Evolutionary conservation across 768 basidiomycete species (phyloP).

Genomic region (Tephrocybe sp.): DNA sequence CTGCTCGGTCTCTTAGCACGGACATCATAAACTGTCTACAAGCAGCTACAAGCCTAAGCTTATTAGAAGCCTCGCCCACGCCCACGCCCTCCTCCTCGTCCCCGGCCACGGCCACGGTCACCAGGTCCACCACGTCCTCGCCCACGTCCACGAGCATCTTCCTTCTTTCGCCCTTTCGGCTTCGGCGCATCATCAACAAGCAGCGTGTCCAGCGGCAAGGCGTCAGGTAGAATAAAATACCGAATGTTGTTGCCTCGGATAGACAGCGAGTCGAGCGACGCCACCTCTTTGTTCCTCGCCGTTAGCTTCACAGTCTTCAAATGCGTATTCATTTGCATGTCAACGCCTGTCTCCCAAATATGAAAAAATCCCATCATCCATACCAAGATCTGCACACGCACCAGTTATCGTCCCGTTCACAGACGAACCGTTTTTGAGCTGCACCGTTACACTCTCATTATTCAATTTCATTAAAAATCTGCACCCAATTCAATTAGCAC

Average conservation of each 20-base stretch:
- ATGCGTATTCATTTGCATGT: conserved; percentile 99
- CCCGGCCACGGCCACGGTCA: conserved; percentile 51
- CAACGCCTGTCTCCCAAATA: conserved; percentile 64
- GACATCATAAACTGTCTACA: too few species aligned
- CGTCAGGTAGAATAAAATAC: conserved; percentile 97
- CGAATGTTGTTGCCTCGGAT: conserved; percentile 97
- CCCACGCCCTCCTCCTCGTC: conserved; percentile 43
- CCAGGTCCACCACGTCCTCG: conserved; percentile 48
- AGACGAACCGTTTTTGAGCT: conserved; percentile 95
- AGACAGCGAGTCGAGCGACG: conserved; percentile 83
- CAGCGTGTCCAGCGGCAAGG: conserved; percentile 92
- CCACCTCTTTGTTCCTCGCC: conserved; percentile 84
- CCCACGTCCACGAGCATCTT: conserved; percentile 68
- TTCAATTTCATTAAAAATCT: conserved; percentile 99
- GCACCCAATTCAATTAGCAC: conserved; percentile 16
- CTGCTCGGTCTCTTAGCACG: conserved; percentile 20
- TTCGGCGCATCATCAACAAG: conserved; percentile 98
- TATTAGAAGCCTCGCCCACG: conserved; percentile 30
- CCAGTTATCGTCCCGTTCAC: conserved; percentile 97
- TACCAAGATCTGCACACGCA: conserved; percentile 32
- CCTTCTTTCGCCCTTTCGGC: conserved; percentile 91
- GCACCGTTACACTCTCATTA: conserved; percentile 97
- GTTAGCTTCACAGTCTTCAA: conserved; percentile 98
- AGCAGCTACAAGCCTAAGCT: not conserved
- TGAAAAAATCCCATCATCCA: not conserved